Evolutionary conservation across 106 monocot species (phyloP).

Genomic region (Vanilla planifolia): DNA sequence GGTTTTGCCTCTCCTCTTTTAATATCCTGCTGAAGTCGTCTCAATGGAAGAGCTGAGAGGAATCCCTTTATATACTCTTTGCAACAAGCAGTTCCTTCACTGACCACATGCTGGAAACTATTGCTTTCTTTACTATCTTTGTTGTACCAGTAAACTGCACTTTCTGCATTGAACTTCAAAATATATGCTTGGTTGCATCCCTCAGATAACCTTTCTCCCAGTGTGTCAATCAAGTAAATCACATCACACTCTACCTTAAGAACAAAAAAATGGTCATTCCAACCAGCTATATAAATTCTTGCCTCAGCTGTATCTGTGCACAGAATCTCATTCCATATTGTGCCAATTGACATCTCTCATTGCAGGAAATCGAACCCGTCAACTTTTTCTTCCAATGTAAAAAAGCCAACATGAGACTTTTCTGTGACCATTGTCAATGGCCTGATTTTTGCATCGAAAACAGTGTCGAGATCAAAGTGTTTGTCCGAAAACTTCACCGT

Average conservation of each 20-base stretch:
- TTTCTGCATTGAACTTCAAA: conserved; percentile 34
- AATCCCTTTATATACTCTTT: conserved; percentile 51
- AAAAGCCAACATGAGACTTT: conserved; percentile 43
- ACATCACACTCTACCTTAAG: conserved; percentile 39
- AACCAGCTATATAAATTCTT: conserved; percentile 35
- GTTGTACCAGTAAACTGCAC: conserved; percentile 10
- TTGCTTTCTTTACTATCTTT: neutral
- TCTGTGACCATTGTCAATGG: conserved; percentile 16
- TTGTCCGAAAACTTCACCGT: conserved; percentile 32
- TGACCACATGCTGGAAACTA: conserved; percentile 5
- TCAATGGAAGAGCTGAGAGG: conserved; percentile 43
- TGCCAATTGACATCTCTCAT: conserved; percentile 42
- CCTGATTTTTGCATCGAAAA: conserved; percentile 26
- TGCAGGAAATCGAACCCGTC: conserved; percentile 19
- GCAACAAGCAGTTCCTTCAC: conserved; percentile 29
- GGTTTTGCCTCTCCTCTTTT: conserved; percentile 8
- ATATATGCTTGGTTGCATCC: conserved; percentile 53
- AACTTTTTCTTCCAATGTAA: conserved; percentile 11
- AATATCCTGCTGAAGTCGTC: conserved; percentile 31
- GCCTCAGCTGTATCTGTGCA: neutral
- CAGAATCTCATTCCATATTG: conserved; percentile 32
- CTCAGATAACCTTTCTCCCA: conserved; percentile 49
- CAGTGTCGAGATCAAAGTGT: conserved; percentile 67
- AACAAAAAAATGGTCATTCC: conserved; percentile 69
- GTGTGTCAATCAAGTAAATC: conserved; percentile 45